Evolutionary conservation across 345 rosid species (phyloP).

Genomic region (Firmiana major): DNA sequence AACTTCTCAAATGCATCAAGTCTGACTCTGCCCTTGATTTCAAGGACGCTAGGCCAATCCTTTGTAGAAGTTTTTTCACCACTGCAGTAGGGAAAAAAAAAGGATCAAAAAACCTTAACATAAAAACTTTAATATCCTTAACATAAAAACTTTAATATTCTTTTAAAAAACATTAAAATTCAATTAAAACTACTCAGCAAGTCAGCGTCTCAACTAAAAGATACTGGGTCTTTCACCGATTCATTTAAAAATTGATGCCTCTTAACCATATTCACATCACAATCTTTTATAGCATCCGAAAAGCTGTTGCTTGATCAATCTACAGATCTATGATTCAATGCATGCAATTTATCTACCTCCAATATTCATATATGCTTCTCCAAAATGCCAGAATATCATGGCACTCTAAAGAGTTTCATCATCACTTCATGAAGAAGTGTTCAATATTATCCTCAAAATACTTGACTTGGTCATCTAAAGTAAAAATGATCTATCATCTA

Average conservation of each 20-base stretch:
- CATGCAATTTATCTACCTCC: background rate
- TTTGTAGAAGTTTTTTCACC: slow-evolving; percentile 68
- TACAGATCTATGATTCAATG: background rate
- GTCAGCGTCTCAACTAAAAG: background rate
- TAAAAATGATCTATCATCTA: background rate
- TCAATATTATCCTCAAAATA: background rate
- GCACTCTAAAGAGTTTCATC: background rate
- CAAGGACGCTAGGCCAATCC: slow-evolving; percentile 67
- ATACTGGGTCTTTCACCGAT: background rate
- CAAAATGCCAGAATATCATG: too few relatives aligned
- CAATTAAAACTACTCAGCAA: background rate
- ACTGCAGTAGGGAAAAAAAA: slow-evolving; percentile 36
- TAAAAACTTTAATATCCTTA: background rate
- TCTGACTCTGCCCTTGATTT: slow-evolving; percentile 91
- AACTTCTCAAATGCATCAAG: slow-evolving; percentile 92
- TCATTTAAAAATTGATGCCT: background rate
- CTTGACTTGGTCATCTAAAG: background rate
- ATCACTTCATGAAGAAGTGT: background rate
- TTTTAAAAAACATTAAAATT: background rate
- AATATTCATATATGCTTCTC: too few relatives aligned
- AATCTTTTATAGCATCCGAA: background rate
- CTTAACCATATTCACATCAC: background rate
- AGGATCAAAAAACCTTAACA: slow-evolving; percentile 1
- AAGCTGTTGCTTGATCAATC: background rate
- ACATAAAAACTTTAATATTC: background rate